phyloP scores from a whole-genome alignment of 345 rosid species.

The Populus simonii region DNA sequence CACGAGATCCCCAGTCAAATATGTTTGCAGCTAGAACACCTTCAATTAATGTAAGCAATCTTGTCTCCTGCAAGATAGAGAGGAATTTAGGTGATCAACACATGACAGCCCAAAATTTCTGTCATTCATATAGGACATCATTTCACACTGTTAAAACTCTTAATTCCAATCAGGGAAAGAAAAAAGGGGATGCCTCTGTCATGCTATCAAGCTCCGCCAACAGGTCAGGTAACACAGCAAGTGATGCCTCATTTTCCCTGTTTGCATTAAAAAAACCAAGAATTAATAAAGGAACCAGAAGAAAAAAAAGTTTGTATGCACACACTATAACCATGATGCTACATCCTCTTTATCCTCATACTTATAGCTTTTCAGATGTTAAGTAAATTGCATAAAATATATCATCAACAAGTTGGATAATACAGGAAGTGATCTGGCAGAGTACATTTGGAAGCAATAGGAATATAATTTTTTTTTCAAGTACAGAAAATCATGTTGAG shows the following conservation, averaged over 20 bases:
- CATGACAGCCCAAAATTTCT: not conserved
- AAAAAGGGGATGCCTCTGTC: constrained; percentile 55
- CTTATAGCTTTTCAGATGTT: not conserved
- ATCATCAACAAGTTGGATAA: not conserved
- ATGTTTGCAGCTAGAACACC: constrained; percentile 99
- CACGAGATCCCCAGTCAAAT: constrained; percentile 99
- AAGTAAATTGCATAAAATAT: not conserved
- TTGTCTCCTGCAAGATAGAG: constrained; percentile 60
- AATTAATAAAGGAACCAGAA: not conserved
- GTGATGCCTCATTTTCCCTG: constrained; percentile 99
- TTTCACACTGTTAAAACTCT: not conserved
- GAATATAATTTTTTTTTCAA: not conserved
- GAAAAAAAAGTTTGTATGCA: not conserved
- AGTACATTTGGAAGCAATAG: not conserved
- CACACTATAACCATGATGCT: not conserved
- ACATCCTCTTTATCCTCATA: not conserved
- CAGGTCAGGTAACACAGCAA: constrained; percentile 90
- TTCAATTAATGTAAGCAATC: constrained; percentile 84
- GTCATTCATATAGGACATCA: not conserved
- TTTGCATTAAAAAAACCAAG: constrained; percentile 12
- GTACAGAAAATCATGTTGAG: not conserved
- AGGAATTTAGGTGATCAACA: constrained; percentile 5
- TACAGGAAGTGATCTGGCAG: not conserved
- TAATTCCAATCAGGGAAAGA: not conserved
- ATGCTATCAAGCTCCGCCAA: constrained; percentile 77